A percentile compares a stretch with the other conserved stretches of the same genome.
phyloP scores from a whole-genome alignment of 2,329 filamentous ascomycete species.

The Colletotrichum euphorbiae region DNA sequence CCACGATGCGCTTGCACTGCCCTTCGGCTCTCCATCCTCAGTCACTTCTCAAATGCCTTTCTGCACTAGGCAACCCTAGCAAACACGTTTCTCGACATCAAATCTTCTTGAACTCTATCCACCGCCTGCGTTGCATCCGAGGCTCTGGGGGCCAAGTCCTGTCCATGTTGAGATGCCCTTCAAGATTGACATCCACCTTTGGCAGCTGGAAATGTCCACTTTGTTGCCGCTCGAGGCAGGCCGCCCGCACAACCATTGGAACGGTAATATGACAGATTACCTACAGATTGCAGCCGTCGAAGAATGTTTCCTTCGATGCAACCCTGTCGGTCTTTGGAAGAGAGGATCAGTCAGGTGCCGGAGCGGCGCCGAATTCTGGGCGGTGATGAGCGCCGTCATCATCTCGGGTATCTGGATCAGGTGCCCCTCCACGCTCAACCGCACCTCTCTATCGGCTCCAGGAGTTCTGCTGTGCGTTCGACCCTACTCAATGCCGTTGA shows the following conservation, averaged over 20 bases:
- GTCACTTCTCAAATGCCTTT: slow-evolving; percentile 5
- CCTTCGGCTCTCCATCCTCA: slow-evolving; percentile 10
- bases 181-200: slow-evolving; percentile 21
- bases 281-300: slow-evolving; percentile 28
- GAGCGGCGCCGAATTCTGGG: slow-evolving; percentile 30
- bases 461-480: slow-evolving; percentile 35
- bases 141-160: slow-evolving; percentile 22
- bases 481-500: slow-evolving; percentile 29
- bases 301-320: slow-evolving; percentile 32
- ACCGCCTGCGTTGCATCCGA: slow-evolving; percentile 33
- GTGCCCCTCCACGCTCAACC: slow-evolving; percentile 37
- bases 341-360: slow-evolving; percentile 39
- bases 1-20: slow-evolving; percentile 22
- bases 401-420: slow-evolving; percentile 41
- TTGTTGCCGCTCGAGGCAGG: slow-evolving; percentile 28
- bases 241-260: slow-evolving; percentile 29
- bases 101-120: slow-evolving; percentile 24
- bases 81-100: slow-evolving; percentile 21
- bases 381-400: slow-evolving; percentile 41
- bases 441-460: slow-evolving; percentile 29
- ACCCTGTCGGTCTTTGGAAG: slow-evolving; percentile 34
- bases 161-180: slow-evolving; percentile 16
- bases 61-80: slow-evolving; percentile 27
- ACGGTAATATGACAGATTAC: slow-evolving; percentile 34
- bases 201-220: slow-evolving; percentile 34